These are phyloP conservation scores for Ogataea thermomethanolica DNA, from an alignment of 805 yeast species.

Conservation along the genomic window DNA sequence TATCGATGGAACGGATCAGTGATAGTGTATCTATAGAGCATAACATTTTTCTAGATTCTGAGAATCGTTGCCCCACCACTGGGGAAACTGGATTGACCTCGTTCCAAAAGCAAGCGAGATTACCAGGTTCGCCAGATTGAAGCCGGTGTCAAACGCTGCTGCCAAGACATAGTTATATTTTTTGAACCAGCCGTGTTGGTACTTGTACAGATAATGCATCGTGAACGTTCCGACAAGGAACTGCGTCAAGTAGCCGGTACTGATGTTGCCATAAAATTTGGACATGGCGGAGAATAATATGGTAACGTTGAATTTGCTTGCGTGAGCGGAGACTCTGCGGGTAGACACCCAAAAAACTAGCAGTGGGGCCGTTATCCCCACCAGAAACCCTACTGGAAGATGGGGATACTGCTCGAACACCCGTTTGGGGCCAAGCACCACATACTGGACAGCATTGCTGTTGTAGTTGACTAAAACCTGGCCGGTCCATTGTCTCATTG, in stretches of 20 bases:
- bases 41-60: constrained; percentile 45
- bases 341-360: constrained; percentile 24
- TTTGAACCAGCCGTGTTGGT: constrained; percentile 39
- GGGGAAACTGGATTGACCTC: constrained; percentile 27
- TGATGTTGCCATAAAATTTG: constrained; percentile 45
- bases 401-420: constrained; percentile 41
- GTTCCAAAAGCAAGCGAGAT: constrained; percentile 35
- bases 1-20: constrained; percentile 26
- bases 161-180: constrained; percentile 46
- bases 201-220: constrained; percentile 43
- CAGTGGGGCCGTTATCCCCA: constrained; percentile 40
- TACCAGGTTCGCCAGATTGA: constrained; percentile 39
- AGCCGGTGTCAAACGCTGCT: constrained; percentile 51
- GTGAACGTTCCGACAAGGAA: constrained; percentile 47
- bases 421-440: constrained; percentile 46
- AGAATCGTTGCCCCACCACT: constrained; percentile 50
- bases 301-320: constrained; percentile 40
- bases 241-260: constrained; percentile 47
- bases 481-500: constrained; percentile 52
- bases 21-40: constrained; percentile 27
- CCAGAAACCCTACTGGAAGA: constrained; percentile 42
- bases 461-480: constrained; percentile 40
- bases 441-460: constrained; percentile 50
- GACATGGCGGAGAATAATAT: constrained; percentile 48
- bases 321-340: constrained; percentile 24